A percentile compares a stretch with the other conserved stretches of the same genome.
phyloP scores from a whole-genome alignment of 176 grass and related monocot species.

The Pontederia crassipes region DNA sequence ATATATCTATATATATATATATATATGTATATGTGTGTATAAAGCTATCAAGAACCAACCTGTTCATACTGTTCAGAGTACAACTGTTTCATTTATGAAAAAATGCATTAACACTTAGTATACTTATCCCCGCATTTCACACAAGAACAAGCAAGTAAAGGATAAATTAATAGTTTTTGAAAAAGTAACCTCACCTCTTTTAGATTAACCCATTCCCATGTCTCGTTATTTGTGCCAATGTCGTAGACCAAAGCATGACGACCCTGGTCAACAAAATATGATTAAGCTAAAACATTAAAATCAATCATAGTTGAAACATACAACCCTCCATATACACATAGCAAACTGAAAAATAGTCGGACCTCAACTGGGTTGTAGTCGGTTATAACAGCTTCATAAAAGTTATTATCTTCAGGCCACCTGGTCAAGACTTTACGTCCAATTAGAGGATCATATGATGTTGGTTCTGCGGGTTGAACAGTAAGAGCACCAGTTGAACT shows the following conservation, averaged over 20 bases:
- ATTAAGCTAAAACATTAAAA: background rate
- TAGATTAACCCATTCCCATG: conserved; percentile 32
- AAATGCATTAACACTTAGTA: no score
- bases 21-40: no score
- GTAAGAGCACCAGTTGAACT: conserved; percentile 41
- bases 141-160: background rate
- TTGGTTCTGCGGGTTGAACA: conserved; percentile 32
- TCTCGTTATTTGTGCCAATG: conserved; percentile 16
- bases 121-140: no score
- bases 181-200: conserved; percentile 19
- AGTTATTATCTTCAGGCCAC: conserved; percentile 29
- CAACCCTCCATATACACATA: no score
- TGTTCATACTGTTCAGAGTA: no score
- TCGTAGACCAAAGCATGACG: conserved; percentile 27
- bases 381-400: conserved; percentile 26
- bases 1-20: no score
- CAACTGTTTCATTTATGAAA: no score
- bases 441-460: conserved; percentile 28
- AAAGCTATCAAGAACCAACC: no score
- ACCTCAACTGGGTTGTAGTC: conserved; percentile 25
- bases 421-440: conserved; percentile 25
- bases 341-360: background rate
- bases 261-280: conserved; percentile 8
- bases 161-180: background rate
- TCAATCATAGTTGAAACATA: no score